Evolutionary conservation across 345 rosid species (phyloP).

Genomic region (Dovyalis caffra): DNA sequence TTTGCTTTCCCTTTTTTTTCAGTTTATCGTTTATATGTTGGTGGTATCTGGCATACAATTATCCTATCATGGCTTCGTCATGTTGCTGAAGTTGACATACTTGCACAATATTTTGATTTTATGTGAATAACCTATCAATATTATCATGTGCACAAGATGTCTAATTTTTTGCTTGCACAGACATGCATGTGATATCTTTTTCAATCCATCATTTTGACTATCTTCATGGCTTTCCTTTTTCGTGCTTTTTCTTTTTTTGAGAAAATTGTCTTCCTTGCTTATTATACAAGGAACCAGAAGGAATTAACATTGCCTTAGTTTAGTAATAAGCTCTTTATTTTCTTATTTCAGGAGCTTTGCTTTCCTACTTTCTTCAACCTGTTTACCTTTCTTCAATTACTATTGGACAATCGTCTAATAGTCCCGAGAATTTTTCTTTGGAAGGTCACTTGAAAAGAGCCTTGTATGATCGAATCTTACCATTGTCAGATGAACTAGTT

Average conservation of each 20-base stretch:
- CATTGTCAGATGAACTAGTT: slow-evolving; percentile 38
- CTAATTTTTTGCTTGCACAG: neutral
- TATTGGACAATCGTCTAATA: slow-evolving; percentile 55
- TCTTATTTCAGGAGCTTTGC: slow-evolving; percentile 68
- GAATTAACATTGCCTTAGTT: neutral
- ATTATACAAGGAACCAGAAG: neutral
- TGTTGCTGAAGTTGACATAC: neutral
- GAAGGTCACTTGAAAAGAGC: slow-evolving; percentile 51
- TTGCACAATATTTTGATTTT: neutral
- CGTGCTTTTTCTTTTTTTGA: too few relatives aligned
- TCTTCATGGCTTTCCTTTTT: neutral
- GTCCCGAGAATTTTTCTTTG: slow-evolving; percentile 37
- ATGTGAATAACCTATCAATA: neutral
- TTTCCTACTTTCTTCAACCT: slow-evolving; percentile 64
- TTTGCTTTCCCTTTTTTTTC: neutral
- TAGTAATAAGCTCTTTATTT: slow-evolving; percentile 13
- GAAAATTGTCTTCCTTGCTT: neutral
- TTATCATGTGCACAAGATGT: neutral
- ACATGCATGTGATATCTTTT: neutral
- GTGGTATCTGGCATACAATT: neutral
- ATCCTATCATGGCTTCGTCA: neutral
- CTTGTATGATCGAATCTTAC: slow-evolving; percentile 50
- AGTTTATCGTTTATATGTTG: neutral
- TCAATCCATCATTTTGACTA: neutral
- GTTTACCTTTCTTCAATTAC: slow-evolving; percentile 70